Conservation (phyloP, 768 basidiomycete genomes). For the Mycena venus region DNA sequence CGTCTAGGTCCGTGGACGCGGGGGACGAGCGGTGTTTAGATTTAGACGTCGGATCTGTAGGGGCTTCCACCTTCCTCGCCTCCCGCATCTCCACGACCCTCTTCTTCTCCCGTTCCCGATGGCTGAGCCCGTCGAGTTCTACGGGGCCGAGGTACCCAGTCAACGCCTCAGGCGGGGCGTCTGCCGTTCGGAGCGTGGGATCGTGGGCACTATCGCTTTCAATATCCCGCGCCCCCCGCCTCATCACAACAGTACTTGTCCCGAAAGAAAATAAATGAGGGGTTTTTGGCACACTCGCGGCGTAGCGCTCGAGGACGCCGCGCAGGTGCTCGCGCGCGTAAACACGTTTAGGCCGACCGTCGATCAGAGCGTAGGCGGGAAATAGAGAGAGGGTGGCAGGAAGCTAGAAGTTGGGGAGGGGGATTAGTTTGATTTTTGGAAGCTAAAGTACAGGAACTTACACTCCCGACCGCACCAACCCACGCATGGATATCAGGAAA, state of each 20-base stretch:
- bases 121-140: too few species aligned
- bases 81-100: too few species aligned
- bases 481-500: constrained; percentile 13
- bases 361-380: not conserved
- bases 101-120: not conserved
- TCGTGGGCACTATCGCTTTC: too few species aligned
- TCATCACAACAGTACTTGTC: not conserved
- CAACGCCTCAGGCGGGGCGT: not conserved
- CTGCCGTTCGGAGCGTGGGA: too few species aligned
- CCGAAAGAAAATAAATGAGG: not conserved
- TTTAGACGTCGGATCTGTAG: not conserved
- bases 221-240: too few species aligned
- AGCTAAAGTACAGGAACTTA: not conserved
- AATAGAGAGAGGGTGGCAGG: not conserved
- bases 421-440: not conserved
- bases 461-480: constrained; percentile 12
- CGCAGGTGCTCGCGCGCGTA: not conserved
- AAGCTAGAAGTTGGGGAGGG: not conserved
- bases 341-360: not conserved
- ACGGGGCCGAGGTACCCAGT: not conserved
- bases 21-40: not conserved
- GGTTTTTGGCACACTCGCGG: not conserved
- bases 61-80: not conserved
- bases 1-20: constrained; percentile 19
- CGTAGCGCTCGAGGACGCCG: constrained; percentile 4